phyloP scores from a whole-genome alignment of 2,329 filamentous ascomycete genomes.

The Pyrenophora teres region DNA sequence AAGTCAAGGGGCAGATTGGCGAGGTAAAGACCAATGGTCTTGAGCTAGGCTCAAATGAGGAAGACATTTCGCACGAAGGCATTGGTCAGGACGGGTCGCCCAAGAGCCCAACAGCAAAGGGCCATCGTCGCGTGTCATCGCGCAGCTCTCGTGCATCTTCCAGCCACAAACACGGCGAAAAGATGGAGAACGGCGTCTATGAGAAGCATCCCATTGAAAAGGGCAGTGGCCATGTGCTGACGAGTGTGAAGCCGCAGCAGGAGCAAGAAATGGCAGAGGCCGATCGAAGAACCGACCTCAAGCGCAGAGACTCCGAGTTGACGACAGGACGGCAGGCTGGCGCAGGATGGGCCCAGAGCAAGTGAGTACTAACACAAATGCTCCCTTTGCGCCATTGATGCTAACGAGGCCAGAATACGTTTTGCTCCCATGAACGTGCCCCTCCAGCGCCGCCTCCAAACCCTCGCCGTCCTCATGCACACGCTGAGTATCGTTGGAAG shows the following conservation, averaged over 20 bases:
- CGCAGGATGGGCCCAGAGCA: constrained; percentile 58
- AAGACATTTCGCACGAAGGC: constrained; percentile 34
- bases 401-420: constrained; percentile 62
- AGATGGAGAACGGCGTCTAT: constrained; percentile 42
- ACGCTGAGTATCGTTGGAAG: constrained; percentile 54
- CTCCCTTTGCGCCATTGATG: neutral
- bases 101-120: constrained; percentile 36
- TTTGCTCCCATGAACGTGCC: constrained; percentile 83
- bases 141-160: constrained; percentile 39
- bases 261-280: constrained; percentile 38
- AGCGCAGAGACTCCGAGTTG: constrained; percentile 49
- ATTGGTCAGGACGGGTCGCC: constrained; percentile 40
- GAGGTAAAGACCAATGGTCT: constrained; percentile 22
- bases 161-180: constrained; percentile 36
- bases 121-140: constrained; percentile 37
- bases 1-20: constrained; percentile 12
- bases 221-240: constrained; percentile 53
- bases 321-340: constrained; percentile 59
- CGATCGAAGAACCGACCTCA: constrained; percentile 40
- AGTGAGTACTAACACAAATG: constrained; percentile 36
- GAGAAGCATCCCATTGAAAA: constrained; percentile 49
- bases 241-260: constrained; percentile 50
- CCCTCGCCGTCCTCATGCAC: constrained; percentile 55
- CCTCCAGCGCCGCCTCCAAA: constrained; percentile 57
- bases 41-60: constrained; percentile 14